Conservation (phyloP, 305 asterid genomes). For the Fraxinus xanthoxyloides region DNA sequence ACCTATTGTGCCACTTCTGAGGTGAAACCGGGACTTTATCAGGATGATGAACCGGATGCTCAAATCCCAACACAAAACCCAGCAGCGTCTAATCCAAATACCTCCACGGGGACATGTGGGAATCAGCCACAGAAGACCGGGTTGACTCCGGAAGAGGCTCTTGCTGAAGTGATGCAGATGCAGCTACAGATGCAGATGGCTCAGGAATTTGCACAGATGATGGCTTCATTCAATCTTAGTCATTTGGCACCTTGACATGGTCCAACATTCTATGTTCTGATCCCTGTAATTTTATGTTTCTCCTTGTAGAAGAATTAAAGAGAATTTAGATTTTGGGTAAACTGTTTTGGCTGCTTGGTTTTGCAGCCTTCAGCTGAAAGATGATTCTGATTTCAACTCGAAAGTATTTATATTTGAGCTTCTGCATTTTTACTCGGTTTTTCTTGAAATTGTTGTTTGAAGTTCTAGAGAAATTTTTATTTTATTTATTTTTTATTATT, state of each 20-base stretch:
- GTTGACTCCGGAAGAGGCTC: slow-evolving; percentile 24
- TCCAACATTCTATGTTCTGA: background rate
- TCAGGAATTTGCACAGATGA: slow-evolving; percentile 36
- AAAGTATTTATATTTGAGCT: background rate
- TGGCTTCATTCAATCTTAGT: slow-evolving; percentile 29
- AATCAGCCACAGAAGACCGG: slow-evolving; percentile 12
- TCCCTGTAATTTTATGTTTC: background rate
- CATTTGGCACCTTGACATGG: background rate
- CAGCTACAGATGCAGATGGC: slow-evolving; percentile 52
- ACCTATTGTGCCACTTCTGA: slow-evolving; percentile 58
- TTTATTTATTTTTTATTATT: background rate
- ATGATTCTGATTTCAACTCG: background rate
- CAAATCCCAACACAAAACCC: background rate
- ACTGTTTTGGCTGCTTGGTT: background rate
- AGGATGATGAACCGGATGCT: slow-evolving; percentile 36
- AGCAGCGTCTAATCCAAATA: background rate
- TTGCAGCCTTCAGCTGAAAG: background rate
- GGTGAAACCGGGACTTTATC: slow-evolving; percentile 53
- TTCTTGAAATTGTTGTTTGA: background rate
- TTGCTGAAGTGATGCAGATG: slow-evolving; percentile 35
- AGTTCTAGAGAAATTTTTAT: background rate
- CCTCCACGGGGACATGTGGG: background rate
- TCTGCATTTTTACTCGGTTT: background rate
- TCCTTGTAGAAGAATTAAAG: background rate
- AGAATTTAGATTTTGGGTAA: background rate